Conservation (phyloP, 2,329 filamentous ascomycete species). For the Orbilia brochopaga region DNA sequence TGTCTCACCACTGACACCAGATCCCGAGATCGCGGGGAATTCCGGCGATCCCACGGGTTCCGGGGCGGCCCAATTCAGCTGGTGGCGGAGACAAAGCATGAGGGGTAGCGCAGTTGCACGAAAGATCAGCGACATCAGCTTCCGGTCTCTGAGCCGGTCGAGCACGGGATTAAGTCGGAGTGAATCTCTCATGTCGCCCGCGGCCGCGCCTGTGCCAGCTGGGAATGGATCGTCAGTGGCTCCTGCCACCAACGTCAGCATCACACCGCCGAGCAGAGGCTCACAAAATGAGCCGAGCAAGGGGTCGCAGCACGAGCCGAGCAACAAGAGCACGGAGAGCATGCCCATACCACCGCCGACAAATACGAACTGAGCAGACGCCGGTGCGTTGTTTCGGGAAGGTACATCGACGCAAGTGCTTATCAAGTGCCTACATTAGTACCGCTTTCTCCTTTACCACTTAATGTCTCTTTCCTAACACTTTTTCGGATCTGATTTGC, state of each 20-base stretch:
- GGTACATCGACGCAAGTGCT: background rate
- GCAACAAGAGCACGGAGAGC: background rate
- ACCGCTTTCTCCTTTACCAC: too few relatives aligned
- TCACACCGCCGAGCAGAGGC: constrained; percentile 5
- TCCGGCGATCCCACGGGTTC: constrained; percentile 6
- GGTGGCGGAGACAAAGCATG: constrained; percentile 45
- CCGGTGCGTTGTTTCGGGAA: constrained; percentile 7
- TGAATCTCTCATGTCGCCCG: constrained; percentile 8
- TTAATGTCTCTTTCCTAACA: background rate
- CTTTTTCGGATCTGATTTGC: background rate
- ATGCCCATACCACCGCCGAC: constrained; percentile 2
- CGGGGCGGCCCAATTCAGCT: constrained; percentile 37
- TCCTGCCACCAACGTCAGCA: constrained; percentile 9
- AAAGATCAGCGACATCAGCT: constrained; percentile 40
- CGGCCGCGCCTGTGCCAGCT: background rate
- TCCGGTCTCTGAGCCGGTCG: constrained; percentile 21
- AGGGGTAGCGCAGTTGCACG: constrained; percentile 30
- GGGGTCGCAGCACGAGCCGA: background rate
- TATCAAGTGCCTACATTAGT: too few relatives aligned
- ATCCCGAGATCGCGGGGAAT: constrained; percentile 43
- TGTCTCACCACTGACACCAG: constrained; percentile 42
- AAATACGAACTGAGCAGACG: constrained; percentile 7
- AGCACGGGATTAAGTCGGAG: constrained; percentile 11
- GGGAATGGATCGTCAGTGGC: background rate
- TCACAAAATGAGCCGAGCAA: background rate